Evolutionary conservation across 345 rosid genomes (phyloP), one percentile per base, ranked within the genome.

Genomic region (Euphorbia tirucalli): DNA sequence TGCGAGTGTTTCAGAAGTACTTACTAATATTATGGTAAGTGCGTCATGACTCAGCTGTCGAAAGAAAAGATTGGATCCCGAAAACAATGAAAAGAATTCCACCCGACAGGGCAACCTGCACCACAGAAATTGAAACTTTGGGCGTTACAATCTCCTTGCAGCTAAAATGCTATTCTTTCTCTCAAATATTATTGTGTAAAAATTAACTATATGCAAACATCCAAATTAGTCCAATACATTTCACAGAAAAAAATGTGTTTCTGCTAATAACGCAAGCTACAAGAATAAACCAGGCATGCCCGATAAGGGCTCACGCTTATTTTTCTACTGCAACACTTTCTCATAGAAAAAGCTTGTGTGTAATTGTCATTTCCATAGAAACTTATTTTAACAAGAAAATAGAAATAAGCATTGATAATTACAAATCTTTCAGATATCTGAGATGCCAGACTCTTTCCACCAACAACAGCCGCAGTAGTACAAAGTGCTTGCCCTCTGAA

Each of bases 381-480:
- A 39, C 24, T 7, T 58, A 55, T 32, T 30, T 31, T 22, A 55
- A 27, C 56, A 44, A 30, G 57, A 59, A 70, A 25, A 21, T 46
- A 41, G 52, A 65, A 15, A 22, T 0, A 66, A 52, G 39, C 7
- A n/a, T 35, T 57, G 7, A 31, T 18, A 43, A 49, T 81, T 87
- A 90, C 99, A 55, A 92, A 77, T 87, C 73, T 87, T 83, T 92
- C 97, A 3, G 99, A 92, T 83, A 92, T 92, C 85, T 89, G 96
- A 71, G 93, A 89, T 61, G 98, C 98, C 89, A 95, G 83, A 79
- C 96, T 90, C 85, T 94, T 92, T 72, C 97, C 98, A 68, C 98
- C 98, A 57, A 94, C 22, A 13, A 94, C 97, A 69, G 99, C 97
- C 56, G 99, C 99, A 56, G 80, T 82, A 30, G 99, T 92, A 71